phyloP scores from a whole-genome alignment of 2,329 filamentous ascomycete species.

The Penicillium fuscoglaucum region DNA sequence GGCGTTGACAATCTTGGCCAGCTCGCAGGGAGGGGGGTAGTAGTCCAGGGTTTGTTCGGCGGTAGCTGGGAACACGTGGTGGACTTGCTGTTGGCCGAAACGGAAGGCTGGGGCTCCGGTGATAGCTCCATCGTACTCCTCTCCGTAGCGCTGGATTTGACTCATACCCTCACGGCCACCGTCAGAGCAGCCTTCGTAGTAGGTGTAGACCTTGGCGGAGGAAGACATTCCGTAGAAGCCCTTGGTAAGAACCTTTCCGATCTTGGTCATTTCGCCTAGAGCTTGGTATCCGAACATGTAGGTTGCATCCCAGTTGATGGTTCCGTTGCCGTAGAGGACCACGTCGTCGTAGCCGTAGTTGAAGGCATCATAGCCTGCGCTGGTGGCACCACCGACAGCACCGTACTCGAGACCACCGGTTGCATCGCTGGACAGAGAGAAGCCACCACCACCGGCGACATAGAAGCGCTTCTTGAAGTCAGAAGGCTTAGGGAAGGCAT shows the following conservation, averaged over 20 bases:
- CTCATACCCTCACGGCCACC: constrained; percentile 56
- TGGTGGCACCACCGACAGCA: constrained; percentile 44
- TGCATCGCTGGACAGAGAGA: constrained; percentile 39
- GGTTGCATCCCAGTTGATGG: constrained; percentile 38
- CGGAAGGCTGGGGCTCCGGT: constrained; percentile 51
- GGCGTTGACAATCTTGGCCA: constrained; percentile 47
- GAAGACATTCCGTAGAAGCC: constrained; percentile 42
- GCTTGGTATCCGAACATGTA: constrained; percentile 49
- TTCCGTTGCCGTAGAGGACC: constrained; percentile 51
- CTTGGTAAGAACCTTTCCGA: constrained; percentile 48
- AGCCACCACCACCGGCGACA: constrained; percentile 49
- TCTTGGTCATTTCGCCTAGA: constrained; percentile 52
- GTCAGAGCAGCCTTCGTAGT: constrained; percentile 58
- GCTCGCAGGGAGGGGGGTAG: constrained; percentile 41
- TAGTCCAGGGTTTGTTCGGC: constrained; percentile 46
- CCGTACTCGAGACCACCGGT: constrained; percentile 47
- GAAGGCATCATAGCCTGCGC: constrained; percentile 49
- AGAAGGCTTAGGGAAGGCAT: constrained; percentile 37
- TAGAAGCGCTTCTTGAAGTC: constrained; percentile 50
- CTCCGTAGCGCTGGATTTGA: constrained; percentile 53
- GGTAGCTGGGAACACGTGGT: constrained; percentile 42
- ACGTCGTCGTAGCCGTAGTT: constrained; percentile 38
- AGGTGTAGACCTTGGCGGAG: constrained; percentile 40
- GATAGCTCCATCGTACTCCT: constrained; percentile 50
- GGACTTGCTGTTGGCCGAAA: constrained; percentile 46